These are phyloP conservation scores for Suillus discolor DNA, from an alignment of 768 basidiomycete species.

Conservation along the genomic window DNA sequence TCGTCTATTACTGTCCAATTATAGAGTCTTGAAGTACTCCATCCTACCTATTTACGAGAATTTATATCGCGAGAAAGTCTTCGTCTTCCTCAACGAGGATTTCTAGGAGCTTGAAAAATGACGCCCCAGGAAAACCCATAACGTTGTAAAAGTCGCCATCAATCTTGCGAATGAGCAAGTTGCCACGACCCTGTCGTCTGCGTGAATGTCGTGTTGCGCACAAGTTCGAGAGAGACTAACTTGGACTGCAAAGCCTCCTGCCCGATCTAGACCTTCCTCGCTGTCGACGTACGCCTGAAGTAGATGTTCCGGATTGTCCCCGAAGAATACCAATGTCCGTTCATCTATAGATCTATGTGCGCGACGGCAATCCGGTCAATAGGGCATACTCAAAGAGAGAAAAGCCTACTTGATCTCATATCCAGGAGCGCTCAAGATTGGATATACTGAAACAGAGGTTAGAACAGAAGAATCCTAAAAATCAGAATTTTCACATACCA, in stretches of 20 bases:
- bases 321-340: constrained; percentile 77
- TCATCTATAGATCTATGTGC: constrained; percentile 74
- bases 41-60: not conserved
- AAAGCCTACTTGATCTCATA: constrained; percentile 63
- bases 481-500: constrained; percentile 47
- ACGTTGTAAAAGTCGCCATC: constrained; percentile 92
- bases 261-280: constrained; percentile 84
- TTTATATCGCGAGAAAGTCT: constrained; percentile 56
- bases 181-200: constrained; percentile 71
- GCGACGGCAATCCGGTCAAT: not conserved
- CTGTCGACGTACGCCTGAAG: constrained; percentile 82
- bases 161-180: constrained; percentile 77
- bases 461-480: not conserved
- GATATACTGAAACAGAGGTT: constrained; percentile 54
- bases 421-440: constrained; percentile 74
- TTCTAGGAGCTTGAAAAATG: constrained; percentile 77
- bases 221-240: constrained; percentile 41
- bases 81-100: constrained; percentile 72
- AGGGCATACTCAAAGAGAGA: not conserved
- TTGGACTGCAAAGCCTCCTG: constrained; percentile 95
- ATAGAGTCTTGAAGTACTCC: not conserved
- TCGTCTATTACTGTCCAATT: not conserved
- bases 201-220: not conserved
- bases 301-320: constrained; percentile 58
- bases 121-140: constrained; percentile 89